Base-by-base conservation (phyloP, 805 yeast species). In the Helenozyma rhizophorensis region DNA sequence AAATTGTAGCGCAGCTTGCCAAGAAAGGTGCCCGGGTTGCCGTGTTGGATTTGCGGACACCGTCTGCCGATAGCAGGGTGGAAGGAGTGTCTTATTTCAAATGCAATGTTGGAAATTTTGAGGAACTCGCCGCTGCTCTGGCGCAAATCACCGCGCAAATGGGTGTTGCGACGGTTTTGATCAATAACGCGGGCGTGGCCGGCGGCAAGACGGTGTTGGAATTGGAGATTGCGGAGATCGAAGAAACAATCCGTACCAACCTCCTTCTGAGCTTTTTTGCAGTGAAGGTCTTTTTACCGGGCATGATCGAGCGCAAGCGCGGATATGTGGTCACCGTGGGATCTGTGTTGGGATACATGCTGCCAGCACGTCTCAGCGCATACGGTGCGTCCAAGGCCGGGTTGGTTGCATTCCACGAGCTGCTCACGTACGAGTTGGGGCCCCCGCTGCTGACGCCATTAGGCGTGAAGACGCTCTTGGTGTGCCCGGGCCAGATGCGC, bases 301-400 rank as follows among this genome's bases (percentile, higher is more conserved):
- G 61, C 25, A 85, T 90, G 90, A 41, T 84, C 2, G 53, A 44
- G 14, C 39, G 52, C 14, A 64, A 69, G 36, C 62, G 90, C 27
- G 96, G 97, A 0, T 83, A 78, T 52, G 69, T 90, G 14, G 78
- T 89, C 21, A 84, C 88, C 2, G 66, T 90, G 24, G 86, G 94
- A 0, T 86, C 96, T 0, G 88, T 85, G 0, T 63, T 90, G 34
- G 97, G 96, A 0, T 79, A 81, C 42, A 70, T 84, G 67, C 72
- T 93, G 0, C 97, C 97, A 0, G 89, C 95, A 8, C 67, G 82
- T 14, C 65, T 86, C 36, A 80, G 80, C 27, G 83, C 83, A 0
- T 90, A 90, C 51, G 96, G 96, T 0, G 96, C 97, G 0, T 75
- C 95, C 11, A 90, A 90, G 54, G 80, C 95, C 0, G 97, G 94